phyloP scores from a whole-genome alignment of 495 filamentous ascomycete genomes.

The Paragyromitra xinjiangensis region DNA sequence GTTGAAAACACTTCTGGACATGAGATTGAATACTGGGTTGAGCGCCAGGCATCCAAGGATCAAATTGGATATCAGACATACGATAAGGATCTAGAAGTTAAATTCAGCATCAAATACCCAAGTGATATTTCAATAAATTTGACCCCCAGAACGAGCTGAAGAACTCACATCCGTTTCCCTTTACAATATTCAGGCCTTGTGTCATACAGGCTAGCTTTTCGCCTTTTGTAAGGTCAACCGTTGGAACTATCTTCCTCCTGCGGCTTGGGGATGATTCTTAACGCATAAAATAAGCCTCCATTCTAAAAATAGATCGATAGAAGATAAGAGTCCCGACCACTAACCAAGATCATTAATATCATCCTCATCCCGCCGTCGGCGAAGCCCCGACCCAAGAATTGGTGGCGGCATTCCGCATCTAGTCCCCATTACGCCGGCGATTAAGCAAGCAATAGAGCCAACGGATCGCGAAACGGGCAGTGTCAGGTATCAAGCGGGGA shows the following conservation, averaged over 20 bases:
- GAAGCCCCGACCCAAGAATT: conserved; percentile 14
- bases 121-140: background rate
- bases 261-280: conserved; percentile 32
- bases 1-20: background rate
- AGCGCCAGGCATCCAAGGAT: background rate
- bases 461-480: background rate
- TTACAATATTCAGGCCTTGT: background rate
- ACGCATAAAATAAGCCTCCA: conserved; percentile 11
- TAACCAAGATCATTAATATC: conserved; percentile 38
- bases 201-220: background rate
- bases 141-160: background rate
- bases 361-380: conserved; percentile 34
- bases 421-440: conserved; percentile 7
- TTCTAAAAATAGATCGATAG: background rate
- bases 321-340: background rate
- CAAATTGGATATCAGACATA: conserved; percentile 9
- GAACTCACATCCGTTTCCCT: conserved; percentile 22
- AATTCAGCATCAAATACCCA: conserved; percentile 2
- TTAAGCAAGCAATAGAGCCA: background rate
- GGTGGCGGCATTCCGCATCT: conserved; percentile 5
- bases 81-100: conserved; percentile 16
- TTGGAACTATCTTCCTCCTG: conserved; percentile 30
- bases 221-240: conserved; percentile 38
- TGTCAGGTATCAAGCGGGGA: conserved; percentile 6
- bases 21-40: background rate